Evolutionary conservation across 1,284 basidiomycete genomes (phyloP), one percentile per base, ranked within the genome.

Genomic region (Tremellales sp.): DNA sequence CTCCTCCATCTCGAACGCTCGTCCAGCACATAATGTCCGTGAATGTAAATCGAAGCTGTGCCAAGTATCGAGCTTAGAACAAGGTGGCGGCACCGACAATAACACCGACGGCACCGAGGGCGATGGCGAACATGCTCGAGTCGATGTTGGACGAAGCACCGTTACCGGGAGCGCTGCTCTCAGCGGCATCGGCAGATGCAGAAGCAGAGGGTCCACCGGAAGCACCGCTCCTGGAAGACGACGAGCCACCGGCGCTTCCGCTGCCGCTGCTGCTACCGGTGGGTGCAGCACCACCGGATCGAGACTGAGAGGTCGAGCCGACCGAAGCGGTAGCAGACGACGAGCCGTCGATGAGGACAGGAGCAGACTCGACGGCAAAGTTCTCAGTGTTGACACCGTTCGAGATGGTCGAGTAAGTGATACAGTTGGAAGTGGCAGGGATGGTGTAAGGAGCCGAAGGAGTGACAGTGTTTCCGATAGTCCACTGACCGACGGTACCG

Each of bases 371-470:
- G 31, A 70, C 65, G 40, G 39, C 39, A 24, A 22, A 40, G 39
- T 40, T 40, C 4, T 4, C 11, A 24, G 39, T 40, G 39, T 40
- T 40, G 19, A 40, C 39, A 5, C 39, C 39, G 39, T 40, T 70
- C 22, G 67, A 63, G 60, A 73, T 65, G 56, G 70, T 68, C 17
- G 68, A 62, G 68, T 72, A 74, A 49, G 68, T 69, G 43, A 62
- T 41, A 54, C 74, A 75, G 65, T 73, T 72, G 45, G 70, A 73
- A 15, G 66, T 66, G 23, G 62, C 63, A 27, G 74, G 74, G 50
- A 22, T 22, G 39, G 21, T 19, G 39, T 19, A 22, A 45, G 61
- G 60, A 27, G 60, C 57, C n/a, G 56, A 54, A n/a, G 68, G 68
- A 37, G 68, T 70, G 36, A 66, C 60, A 23, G 62, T 66, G 51